phyloP scores from a whole-genome alignment of 2,329 filamentous ascomycete genomes.

The Nemania sp. region DNA sequence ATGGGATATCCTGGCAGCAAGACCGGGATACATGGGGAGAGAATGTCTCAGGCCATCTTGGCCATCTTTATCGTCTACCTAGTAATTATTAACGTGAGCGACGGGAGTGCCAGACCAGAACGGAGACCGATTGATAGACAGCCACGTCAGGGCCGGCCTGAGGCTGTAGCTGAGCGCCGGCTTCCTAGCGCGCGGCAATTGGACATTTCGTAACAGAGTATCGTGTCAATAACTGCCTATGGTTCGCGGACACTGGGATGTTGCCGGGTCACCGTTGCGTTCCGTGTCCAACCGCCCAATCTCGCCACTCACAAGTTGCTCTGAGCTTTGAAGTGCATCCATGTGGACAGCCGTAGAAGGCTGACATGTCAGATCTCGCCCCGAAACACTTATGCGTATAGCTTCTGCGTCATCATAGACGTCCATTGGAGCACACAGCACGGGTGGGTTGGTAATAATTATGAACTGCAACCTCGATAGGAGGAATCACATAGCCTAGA shows the following conservation, averaged over 20 bases:
- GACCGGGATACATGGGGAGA: slow-evolving; percentile 3
- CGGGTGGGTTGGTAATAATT: neutral
- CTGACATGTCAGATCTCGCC: slow-evolving; percentile 37
- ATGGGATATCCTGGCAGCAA: neutral
- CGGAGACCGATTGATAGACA: too few relatives aligned
- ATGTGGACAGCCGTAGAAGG: slow-evolving; percentile 32
- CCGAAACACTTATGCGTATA: slow-evolving; percentile 18
- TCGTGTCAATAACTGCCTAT: slow-evolving; percentile 10
- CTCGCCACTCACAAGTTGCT: slow-evolving; percentile 7
- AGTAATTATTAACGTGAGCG: too few relatives aligned
- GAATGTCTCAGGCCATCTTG: slow-evolving; percentile 6
- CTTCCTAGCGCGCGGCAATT: slow-evolving; percentile 22
- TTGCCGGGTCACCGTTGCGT: slow-evolving; percentile 27
- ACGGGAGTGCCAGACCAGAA: too few relatives aligned
- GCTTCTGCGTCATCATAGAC: slow-evolving; percentile 18
- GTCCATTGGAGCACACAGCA: neutral
- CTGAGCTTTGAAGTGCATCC: slow-evolving; percentile 7
- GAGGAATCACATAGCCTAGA: neutral
- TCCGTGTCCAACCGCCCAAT: slow-evolving; percentile 2
- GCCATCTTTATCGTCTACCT: too few relatives aligned
- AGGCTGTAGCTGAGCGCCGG: slow-evolving; percentile 18
- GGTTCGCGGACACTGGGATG: slow-evolving; percentile 10
- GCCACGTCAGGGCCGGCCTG: slow-evolving; percentile 2
- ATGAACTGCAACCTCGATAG: neutral
- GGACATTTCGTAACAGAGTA: neutral